These are phyloP conservation scores for Dendrobium huoshanense DNA, from an alignment of 106 monocot genomes.

Conservation along the genomic window DNA sequence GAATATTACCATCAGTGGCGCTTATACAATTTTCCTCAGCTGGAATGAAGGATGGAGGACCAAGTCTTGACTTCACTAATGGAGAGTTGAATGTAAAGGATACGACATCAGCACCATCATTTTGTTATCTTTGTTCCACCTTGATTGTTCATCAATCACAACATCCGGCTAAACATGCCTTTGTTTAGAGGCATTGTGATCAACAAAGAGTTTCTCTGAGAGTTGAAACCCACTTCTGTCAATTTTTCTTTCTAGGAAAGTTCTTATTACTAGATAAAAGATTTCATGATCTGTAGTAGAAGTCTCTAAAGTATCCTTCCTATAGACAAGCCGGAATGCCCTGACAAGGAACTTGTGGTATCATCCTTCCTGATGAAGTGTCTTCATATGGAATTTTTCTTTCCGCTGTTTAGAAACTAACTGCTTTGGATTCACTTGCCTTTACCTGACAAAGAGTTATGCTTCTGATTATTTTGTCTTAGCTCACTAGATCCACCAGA, in stretches of 20 bases:
- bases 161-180: constrained; percentile 32
- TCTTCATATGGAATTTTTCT: constrained; percentile 34
- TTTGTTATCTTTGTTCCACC: no score
- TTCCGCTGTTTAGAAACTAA: constrained; percentile 28
- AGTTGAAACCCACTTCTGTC: constrained; percentile 23
- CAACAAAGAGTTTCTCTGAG: constrained; percentile 15
- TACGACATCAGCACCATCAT: constrained; percentile 39
- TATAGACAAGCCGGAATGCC: constrained; percentile 17
- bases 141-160: constrained; percentile 43
- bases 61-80: no score
- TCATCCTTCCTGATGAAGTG: constrained; percentile 25
- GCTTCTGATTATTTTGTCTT: constrained; percentile 82
- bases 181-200: constrained; percentile 17
- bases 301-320: constrained; percentile 18
- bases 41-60: constrained; percentile 6
- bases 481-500: constrained; percentile 35
- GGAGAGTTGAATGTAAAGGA: constrained; percentile 71
- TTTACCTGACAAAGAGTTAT: constrained; percentile 44
- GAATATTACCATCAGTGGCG: constrained; percentile 13
- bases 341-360: constrained; percentile 20
- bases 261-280: constrained; percentile 32
- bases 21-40: constrained; percentile 19
- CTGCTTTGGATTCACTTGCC: constrained; percentile 34
- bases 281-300: constrained; percentile 25
- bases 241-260: constrained; percentile 58